Evolutionary conservation across 768 basidiomycete species (phyloP).

Genomic region (Tulasnella sp.): DNA sequence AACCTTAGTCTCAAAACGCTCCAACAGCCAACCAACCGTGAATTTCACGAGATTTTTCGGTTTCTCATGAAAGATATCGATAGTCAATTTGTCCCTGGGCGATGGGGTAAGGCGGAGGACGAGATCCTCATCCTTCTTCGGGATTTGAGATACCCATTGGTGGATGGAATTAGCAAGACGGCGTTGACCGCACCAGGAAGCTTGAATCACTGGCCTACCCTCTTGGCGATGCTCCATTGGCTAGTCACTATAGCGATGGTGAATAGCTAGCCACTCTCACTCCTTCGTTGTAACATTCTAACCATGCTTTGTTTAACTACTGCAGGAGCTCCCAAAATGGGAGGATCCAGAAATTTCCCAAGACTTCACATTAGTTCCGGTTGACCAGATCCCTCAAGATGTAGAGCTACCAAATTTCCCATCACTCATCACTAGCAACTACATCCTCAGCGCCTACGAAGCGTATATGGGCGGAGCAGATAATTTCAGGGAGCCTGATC

Average conservation of each 20-base stretch:
- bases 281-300: background rate
- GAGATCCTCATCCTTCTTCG: slow-evolving; percentile 69
- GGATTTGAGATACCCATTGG: slow-evolving; percentile 71
- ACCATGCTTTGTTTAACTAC: slow-evolving; percentile 14
- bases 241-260: slow-evolving; percentile 79
- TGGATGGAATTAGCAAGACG: slow-evolving; percentile 67
- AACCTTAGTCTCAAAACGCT: slow-evolving; percentile 57
- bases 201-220: slow-evolving; percentile 83
- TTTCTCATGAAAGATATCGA: slow-evolving; percentile 65
- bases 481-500: slow-evolving; percentile 58
- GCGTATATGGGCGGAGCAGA: slow-evolving; percentile 51
- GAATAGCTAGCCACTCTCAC: slow-evolving; percentile 8
- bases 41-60: slow-evolving; percentile 77
- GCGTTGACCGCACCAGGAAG: slow-evolving; percentile 82
- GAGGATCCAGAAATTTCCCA: slow-evolving; percentile 23
- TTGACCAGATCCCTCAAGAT: slow-evolving; percentile 29
- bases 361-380: slow-evolving; percentile 25
- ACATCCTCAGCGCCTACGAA: slow-evolving; percentile 56
- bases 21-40: slow-evolving; percentile 70
- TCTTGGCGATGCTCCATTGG: slow-evolving; percentile 89
- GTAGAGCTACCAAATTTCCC: slow-evolving; percentile 62
- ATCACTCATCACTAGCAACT: slow-evolving; percentile 61
- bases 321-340: slow-evolving; percentile 33
- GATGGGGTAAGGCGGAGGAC: slow-evolving; percentile 57
- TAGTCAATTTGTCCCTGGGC: slow-evolving; percentile 48